phyloP scores from a whole-genome alignment of 257 asterid genomes.

The Penstemon newberryi region DNA sequence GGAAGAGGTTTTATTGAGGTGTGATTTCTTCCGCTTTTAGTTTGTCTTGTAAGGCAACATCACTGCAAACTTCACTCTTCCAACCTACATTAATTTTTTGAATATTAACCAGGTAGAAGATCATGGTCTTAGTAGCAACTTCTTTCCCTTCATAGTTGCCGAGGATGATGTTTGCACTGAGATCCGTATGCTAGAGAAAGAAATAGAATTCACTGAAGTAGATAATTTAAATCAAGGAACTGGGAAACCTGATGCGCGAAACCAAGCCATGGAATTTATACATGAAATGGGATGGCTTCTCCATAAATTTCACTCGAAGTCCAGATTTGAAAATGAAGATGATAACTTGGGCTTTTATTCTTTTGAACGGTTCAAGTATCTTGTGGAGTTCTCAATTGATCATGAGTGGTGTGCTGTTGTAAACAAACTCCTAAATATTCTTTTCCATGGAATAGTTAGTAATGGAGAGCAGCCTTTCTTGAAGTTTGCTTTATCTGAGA shows the following conservation, averaged over 20 bases:
- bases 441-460: constrained; percentile 57
- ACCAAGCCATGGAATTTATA: constrained; percentile 59
- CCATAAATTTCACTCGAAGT: constrained; percentile 49
- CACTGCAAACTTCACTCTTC: not conserved
- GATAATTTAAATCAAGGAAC: constrained; percentile 36
- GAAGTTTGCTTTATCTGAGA: constrained; percentile 53
- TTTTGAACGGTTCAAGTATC: constrained; percentile 61
- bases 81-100: not conserved
- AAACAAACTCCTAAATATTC: constrained; percentile 54
- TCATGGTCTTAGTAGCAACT: constrained; percentile 81
- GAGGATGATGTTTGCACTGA: constrained; percentile 85
- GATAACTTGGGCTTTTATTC: constrained; percentile 40
- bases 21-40: not conserved
- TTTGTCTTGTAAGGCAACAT: not conserved
- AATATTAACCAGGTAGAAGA: constrained; percentile 63
- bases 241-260: constrained; percentile 36
- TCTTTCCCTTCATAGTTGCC: constrained; percentile 92
- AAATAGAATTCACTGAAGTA: constrained; percentile 45
- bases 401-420: constrained; percentile 78
- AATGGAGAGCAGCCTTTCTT: constrained; percentile 49
- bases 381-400: constrained; percentile 60
- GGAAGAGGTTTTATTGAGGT: constrained; percentile 99
- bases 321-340: constrained; percentile 43
- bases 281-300: constrained; percentile 86
- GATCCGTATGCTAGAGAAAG: constrained; percentile 70